These are phyloP conservation scores for Sarocladiaceae sp. DNA, from an alignment of 2,329 filamentous ascomycete genomes.

Conservation along the genomic window DNA sequence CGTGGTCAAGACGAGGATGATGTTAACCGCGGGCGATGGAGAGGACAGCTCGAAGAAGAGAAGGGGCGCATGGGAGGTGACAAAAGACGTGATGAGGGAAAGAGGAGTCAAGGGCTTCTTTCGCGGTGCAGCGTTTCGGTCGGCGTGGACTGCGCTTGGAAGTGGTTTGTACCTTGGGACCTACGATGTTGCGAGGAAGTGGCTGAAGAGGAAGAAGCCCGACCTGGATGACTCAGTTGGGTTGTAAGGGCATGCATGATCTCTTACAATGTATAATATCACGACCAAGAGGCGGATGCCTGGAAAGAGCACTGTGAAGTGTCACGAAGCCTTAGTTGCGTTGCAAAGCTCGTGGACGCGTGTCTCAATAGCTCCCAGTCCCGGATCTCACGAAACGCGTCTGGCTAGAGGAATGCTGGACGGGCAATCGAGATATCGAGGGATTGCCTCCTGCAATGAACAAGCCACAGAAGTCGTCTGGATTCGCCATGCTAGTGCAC, in stretches of 20 bases:
- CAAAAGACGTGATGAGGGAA: conserved; percentile 57
- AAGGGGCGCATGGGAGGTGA: conserved; percentile 49
- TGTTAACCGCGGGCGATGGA: conserved; percentile 56
- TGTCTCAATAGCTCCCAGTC: no score
- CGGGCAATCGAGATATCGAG: no score
- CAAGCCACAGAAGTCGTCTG: no score
- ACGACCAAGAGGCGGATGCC: no score
- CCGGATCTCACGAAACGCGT: no score
- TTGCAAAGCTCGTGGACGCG: no score
- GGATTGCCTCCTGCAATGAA: no score
- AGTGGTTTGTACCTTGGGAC: conserved; percentile 80
- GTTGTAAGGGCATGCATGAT: conserved; percentile 16
- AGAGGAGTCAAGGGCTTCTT: conserved; percentile 70
- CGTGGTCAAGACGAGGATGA: conserved; percentile 84
- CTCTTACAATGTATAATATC: no score
- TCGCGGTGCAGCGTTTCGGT: conserved; percentile 65
- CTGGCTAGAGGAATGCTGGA: no score
- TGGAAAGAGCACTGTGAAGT: no score
- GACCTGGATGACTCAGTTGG: conserved; percentile 29
- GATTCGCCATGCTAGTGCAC: no score
- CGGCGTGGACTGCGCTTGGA: conserved; percentile 74
- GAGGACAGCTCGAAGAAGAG: conserved; percentile 14
- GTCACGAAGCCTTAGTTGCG: no score
- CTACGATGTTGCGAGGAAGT: conserved; percentile 73
- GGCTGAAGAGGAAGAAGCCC: conserved; percentile 42